These are phyloP conservation scores for Pythium phragmitis DNA, from an alignment of 352 stramenopile genomes.

Conservation along the genomic window DNA sequence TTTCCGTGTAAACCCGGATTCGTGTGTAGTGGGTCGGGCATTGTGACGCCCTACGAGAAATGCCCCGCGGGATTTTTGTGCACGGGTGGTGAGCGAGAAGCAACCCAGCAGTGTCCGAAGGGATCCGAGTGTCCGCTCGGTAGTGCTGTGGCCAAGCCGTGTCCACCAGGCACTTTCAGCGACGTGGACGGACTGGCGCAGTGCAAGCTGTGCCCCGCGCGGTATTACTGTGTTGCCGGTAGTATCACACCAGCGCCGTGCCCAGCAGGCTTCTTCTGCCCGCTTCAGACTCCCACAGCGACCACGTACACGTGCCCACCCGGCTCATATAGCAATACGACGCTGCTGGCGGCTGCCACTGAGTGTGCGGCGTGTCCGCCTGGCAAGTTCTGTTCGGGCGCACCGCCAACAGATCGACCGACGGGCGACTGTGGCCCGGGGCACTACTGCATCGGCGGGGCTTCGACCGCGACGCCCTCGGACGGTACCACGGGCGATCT, in stretches of 20 bases:
- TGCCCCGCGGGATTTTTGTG: constrained; percentile 68
- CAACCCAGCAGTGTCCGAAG: constrained; percentile 52
- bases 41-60: constrained; percentile 39
- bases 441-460: constrained; percentile 61
- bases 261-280: constrained; percentile 79
- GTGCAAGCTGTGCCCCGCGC: constrained; percentile 75
- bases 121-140: constrained; percentile 77
- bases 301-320: constrained; percentile 56
- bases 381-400: constrained; percentile 82
- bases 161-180: constrained; percentile 63
- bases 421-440: constrained; percentile 66
- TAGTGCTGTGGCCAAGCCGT: constrained; percentile 50
- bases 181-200: constrained; percentile 46
- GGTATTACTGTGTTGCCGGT: constrained; percentile 64
- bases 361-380: constrained; percentile 59
- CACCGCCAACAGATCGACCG: constrained; percentile 42
- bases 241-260: constrained; percentile 49
- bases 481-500: constrained; percentile 48
- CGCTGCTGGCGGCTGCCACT: constrained; percentile 31
- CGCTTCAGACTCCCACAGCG: constrained; percentile 37
- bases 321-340: constrained; percentile 59
- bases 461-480: constrained; percentile 35
- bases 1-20: constrained; percentile 61
- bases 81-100: constrained; percentile 49
- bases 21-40: constrained; percentile 57